A percentile compares a stretch with the other conserved stretches of the same genome.
Evolutionary conservation across 768 basidiomycete species (phyloP).

Genomic region (Pleurotus eryngii): DNA sequence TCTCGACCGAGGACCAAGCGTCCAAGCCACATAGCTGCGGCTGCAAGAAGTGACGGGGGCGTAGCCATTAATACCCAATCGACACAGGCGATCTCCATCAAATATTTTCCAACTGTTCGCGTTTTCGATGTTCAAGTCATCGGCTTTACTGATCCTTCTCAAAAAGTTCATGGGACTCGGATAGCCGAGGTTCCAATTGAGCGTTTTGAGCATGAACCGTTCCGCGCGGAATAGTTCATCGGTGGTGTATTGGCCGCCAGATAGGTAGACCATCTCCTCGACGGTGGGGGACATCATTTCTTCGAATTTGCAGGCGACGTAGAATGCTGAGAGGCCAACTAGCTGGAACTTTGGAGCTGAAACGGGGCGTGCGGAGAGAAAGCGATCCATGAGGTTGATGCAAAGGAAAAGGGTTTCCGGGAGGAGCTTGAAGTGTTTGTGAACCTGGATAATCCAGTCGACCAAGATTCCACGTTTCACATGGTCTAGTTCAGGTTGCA

Average conservation of each 20-base stretch:
- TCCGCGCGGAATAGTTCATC: conserved; percentile 88
- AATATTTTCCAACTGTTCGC: conserved; percentile 86
- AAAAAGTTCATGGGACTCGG: conserved; percentile 91
- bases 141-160: conserved; percentile 88
- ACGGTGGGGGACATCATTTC: conserved; percentile 89
- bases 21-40: conserved; percentile 84
- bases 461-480: conserved; percentile 84
- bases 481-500: conserved; percentile 83
- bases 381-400: conserved; percentile 81
- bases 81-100: conserved; percentile 81
- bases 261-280: conserved; percentile 72
- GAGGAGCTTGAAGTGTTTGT: conserved; percentile 78
- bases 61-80: conserved; percentile 76
- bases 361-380: conserved; percentile 67
- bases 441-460: conserved; percentile 94
- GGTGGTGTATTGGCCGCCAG: conserved; percentile 73
- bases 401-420: conserved; percentile 92
- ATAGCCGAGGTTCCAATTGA: conserved; percentile 83
- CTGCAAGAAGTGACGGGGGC: conserved; percentile 77
- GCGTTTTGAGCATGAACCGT: conserved; percentile 78
- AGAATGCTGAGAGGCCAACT: conserved; percentile 84
- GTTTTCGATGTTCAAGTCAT: conserved; percentile 82
- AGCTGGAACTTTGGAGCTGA: conserved; percentile 86
- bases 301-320: conserved; percentile 89
- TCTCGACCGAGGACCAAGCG: conserved; percentile 73